Evolutionary conservation across 176 grass and related monocot species (phyloP).

Genomic region (Carex scoparia): DNA sequence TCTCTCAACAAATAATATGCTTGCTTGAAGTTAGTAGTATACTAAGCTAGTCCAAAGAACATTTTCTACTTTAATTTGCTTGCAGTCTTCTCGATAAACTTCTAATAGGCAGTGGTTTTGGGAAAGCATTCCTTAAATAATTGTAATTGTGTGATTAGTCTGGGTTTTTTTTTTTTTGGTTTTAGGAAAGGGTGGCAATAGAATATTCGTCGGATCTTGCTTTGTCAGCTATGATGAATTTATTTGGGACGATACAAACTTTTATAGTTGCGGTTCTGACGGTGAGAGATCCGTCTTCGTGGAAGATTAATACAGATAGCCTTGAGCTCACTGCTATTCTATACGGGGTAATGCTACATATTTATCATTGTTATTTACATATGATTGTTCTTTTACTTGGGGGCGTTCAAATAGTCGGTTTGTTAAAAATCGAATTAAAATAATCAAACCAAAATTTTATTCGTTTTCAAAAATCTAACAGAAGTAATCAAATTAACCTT

Average conservation of each 20-base stretch:
- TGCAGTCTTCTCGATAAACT: neutral
- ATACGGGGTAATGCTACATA: slow-evolving; percentile 15
- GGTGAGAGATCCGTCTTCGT: slow-evolving; percentile 24
- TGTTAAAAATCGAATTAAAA: too few relatives aligned
- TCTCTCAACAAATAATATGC: neutral
- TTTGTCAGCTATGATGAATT: slow-evolving; percentile 30
- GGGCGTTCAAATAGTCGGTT: too few relatives aligned
- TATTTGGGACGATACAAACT: slow-evolving; percentile 18
- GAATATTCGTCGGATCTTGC: slow-evolving; percentile 27
- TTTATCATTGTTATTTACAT: neutral
- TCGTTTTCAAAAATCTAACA: too few relatives aligned
- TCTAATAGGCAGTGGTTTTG: neutral
- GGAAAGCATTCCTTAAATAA: neutral
- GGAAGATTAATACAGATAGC: slow-evolving; percentile 20
- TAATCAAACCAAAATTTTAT: too few relatives aligned
- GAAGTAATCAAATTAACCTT: too few relatives aligned
- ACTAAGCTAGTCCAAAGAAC: neutral
- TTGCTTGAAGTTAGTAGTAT: neutral
- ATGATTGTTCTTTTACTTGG: neutral
- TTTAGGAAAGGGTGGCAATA: slow-evolving; percentile 30
- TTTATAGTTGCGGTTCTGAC: slow-evolving; percentile 9
- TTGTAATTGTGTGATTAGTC: neutral
- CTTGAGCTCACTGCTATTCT: slow-evolving; percentile 23
- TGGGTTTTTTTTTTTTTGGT: neutral
- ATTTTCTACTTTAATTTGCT: neutral